phyloP scores from a whole-genome alignment of 2,329 filamentous ascomycete genomes.

The Alternaria longipes region DNA sequence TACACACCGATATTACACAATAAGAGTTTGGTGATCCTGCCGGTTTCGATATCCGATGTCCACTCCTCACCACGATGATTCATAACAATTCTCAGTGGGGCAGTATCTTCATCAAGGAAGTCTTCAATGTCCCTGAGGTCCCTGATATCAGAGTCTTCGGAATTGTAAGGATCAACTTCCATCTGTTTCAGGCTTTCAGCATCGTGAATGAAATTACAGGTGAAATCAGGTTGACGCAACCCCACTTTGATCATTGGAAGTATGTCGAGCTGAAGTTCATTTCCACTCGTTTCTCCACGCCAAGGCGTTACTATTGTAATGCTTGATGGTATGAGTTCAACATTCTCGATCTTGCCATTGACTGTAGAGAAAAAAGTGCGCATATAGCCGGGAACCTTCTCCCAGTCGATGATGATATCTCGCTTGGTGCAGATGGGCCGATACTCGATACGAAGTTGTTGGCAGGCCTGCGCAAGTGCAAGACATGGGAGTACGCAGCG shows the following conservation, averaged over 20 bases:
- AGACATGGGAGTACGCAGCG: not conserved
- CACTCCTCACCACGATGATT: not conserved
- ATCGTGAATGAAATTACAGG: not conserved
- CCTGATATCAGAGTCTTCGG: too few species aligned
- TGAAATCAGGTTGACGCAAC: not conserved
- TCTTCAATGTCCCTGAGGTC: too few species aligned
- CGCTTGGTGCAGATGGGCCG: not conserved
- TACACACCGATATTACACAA: not conserved
- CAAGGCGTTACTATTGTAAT: not conserved
- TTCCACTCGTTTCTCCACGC: too few species aligned
- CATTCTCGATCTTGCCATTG: not conserved
- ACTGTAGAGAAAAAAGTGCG: not conserved
- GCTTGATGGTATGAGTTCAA: not conserved
- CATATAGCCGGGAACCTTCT: not conserved
- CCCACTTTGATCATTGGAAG: not conserved
- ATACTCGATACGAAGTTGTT: not conserved
- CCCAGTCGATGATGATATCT: not conserved
- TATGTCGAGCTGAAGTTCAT: not conserved
- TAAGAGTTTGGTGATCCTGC: not conserved
- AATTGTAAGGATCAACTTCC: rapidly evolving
- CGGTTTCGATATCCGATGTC: not conserved
- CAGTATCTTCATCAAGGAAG: not conserved
- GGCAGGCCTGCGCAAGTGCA: not conserved
- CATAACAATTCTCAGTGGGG: not conserved
- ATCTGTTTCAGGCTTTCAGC: too few species aligned